Percentiles rank a stretch among this genome's conserved stretches.
These are phyloP conservation scores for Tuber umbilicatum DNA, from an alignment of 495 filamentous ascomycete genomes.

Conservation along the genomic window DNA sequence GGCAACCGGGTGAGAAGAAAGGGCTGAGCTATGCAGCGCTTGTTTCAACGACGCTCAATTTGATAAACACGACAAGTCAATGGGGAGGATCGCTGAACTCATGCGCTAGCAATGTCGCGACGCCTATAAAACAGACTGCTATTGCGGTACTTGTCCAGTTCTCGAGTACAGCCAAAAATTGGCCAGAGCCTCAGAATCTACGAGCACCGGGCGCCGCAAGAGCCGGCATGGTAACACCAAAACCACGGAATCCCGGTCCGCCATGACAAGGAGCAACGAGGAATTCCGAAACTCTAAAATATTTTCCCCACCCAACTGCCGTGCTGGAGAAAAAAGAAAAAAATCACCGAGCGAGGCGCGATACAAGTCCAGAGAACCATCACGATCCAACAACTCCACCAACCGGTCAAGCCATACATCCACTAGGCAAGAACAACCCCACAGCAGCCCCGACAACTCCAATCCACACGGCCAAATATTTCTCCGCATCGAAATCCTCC, in stretches of 20 bases:
- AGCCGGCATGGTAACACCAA: background rate
- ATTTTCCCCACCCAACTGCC: background rate
- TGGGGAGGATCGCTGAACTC: too few relatives aligned
- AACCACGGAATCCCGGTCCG: background rate
- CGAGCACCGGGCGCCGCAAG: too few relatives aligned
- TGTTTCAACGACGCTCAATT: too few relatives aligned
- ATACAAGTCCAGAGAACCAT: background rate
- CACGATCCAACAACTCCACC: background rate
- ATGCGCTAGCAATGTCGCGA: too few relatives aligned
- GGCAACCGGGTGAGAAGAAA: background rate
- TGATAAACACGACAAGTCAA: too few relatives aligned
- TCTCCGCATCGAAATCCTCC: constrained; percentile 7
- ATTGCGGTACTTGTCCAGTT: too few relatives aligned
- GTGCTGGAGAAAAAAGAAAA: background rate
- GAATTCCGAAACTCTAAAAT: background rate
- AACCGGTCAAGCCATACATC: background rate
- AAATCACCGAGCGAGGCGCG: background rate
- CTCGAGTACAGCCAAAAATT: too few relatives aligned
- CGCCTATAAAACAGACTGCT: too few relatives aligned
- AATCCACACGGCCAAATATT: constrained; percentile 29
- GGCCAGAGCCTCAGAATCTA: too few relatives aligned
- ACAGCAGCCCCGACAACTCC: constrained; percentile 28
- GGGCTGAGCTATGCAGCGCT: background rate
- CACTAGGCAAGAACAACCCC: constrained; percentile 19
- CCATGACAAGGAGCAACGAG: background rate